These are phyloP conservation scores for Erigeron philadelphicus DNA, from an alignment of 140 eudicot species.

Conservation along the genomic window DNA sequence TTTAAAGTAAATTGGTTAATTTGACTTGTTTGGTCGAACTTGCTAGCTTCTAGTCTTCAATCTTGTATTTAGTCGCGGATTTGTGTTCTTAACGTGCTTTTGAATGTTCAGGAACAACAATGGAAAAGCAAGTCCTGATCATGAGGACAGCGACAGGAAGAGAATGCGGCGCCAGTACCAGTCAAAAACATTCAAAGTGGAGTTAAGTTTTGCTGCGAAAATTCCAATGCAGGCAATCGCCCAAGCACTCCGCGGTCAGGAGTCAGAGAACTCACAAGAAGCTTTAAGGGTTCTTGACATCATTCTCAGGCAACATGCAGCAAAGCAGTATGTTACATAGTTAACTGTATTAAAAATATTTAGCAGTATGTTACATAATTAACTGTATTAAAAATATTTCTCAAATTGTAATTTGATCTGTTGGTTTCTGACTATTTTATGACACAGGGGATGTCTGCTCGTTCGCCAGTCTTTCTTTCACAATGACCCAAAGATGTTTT, in stretches of 20 bases:
- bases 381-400: background rate
- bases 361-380: constrained; percentile 39
- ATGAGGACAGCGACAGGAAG: constrained; percentile 35
- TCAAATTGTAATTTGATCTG: background rate
- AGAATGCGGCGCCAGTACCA: constrained; percentile 52
- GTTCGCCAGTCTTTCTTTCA: constrained; percentile 72
- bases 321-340: constrained; percentile 47
- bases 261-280: constrained; percentile 53
- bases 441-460: constrained; percentile 72
- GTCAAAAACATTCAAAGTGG: constrained; percentile 66
- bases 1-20: too few relatives aligned
- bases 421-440: background rate
- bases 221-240: constrained; percentile 78
- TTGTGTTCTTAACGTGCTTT: background rate
- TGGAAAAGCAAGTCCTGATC: constrained; percentile 46
- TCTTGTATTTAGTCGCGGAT: background rate
- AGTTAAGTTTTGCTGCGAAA: constrained; percentile 66
- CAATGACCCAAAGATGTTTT: constrained; percentile 42
- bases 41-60: constrained; percentile 3
- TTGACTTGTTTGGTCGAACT: background rate
- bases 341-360: background rate
- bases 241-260: constrained; percentile 67
- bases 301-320: constrained; percentile 73
- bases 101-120: constrained; percentile 31
- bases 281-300: constrained; percentile 72